phyloP scores from a whole-genome alignment of 805 yeast genomes.

The Diddensiella transvaalensis region DNA sequence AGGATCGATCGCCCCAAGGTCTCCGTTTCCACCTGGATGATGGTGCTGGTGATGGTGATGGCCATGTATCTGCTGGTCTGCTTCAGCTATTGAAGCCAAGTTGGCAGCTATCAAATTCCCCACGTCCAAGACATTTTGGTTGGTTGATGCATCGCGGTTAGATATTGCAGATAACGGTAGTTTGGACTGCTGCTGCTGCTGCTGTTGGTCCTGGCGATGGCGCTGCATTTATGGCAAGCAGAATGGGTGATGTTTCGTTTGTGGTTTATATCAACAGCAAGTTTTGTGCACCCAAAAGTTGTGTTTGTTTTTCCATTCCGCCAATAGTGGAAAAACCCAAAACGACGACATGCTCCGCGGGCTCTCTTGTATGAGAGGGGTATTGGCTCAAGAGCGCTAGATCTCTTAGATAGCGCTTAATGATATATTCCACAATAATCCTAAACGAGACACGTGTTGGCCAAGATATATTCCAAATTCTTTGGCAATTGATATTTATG shows the following conservation, averaged over 20 bases:
- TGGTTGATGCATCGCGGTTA: constrained; percentile 4
- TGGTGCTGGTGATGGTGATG: not conserved
- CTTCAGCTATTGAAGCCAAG: not conserved
- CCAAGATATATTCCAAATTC: too few relatives aligned
- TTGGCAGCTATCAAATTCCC: constrained; percentile 4
- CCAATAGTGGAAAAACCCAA: too few relatives aligned
- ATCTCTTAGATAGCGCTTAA: too few relatives aligned
- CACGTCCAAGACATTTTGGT: constrained; percentile 4
- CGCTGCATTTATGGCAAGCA: constrained; percentile 5
- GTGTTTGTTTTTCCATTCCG: too few relatives aligned
- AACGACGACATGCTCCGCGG: too few relatives aligned
- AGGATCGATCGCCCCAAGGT: constrained; percentile 2
- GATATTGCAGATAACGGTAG: constrained; percentile 1
- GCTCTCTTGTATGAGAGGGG: too few relatives aligned
- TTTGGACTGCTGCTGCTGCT: too few relatives aligned
- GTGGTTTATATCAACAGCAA: not conserved
- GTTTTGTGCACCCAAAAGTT: not conserved
- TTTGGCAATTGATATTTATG: too few relatives aligned
- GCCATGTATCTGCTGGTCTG: constrained; percentile 2
- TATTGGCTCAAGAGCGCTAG: too few relatives aligned
- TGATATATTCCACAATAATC: too few relatives aligned
- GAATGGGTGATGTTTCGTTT: not conserved
- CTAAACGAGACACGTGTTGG: too few relatives aligned
- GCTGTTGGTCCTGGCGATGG: not conserved
- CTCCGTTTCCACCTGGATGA: not conserved